These are phyloP conservation scores for Echeveria elegans DNA, from an alignment of 164 flowering plant genomes.

Conservation along the genomic window DNA sequence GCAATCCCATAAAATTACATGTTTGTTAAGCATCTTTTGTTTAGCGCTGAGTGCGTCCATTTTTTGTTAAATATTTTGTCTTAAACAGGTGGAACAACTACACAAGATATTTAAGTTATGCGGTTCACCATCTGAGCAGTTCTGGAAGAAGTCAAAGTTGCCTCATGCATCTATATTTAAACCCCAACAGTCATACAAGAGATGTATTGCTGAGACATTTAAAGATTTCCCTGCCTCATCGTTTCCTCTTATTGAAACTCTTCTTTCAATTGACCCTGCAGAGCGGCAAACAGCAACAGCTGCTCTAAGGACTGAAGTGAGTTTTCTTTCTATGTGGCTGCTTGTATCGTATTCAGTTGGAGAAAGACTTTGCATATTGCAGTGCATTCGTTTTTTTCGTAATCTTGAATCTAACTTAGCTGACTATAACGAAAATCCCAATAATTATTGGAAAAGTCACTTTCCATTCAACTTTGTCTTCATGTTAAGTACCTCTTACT, in stretches of 20 bases:
- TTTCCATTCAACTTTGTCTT: too few species aligned
- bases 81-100: constrained; percentile 13
- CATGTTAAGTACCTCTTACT: background rate
- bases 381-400: background rate
- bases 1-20: background rate
- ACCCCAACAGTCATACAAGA: constrained; percentile 10
- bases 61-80: background rate
- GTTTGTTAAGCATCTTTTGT: background rate
- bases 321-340: constrained; percentile 3
- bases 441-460: too few species aligned
- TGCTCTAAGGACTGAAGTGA: constrained; percentile 13
- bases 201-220: constrained; percentile 11
- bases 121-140: constrained; percentile 12
- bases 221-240: constrained; percentile 16
- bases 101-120: constrained; percentile 14
- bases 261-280: constrained; percentile 13
- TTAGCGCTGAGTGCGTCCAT: background rate
- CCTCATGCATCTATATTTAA: constrained; percentile 13
- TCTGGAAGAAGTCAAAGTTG: constrained; percentile 13
- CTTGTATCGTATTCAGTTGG: background rate
- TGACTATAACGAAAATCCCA: too few species aligned
- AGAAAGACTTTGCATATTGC: background rate
- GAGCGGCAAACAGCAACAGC: constrained; percentile 14
- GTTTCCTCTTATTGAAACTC: constrained; percentile 15
- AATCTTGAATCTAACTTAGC: too few species aligned